phyloP scores from a whole-genome alignment of 2,329 filamentous ascomycete species.

The Phoma sp. region DNA sequence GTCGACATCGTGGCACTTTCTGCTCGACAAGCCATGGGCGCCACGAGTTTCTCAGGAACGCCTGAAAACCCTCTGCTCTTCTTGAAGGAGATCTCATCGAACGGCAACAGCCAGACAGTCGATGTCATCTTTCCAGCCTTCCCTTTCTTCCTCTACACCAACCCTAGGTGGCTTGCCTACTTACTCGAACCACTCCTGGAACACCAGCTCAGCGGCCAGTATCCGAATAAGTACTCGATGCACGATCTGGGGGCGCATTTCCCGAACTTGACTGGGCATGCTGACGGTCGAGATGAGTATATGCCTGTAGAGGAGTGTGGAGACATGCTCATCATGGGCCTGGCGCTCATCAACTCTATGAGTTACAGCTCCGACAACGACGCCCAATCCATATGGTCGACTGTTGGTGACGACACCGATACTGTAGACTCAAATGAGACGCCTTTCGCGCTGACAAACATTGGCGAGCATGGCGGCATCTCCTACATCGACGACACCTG shows the following conservation, averaged over 20 bases:
- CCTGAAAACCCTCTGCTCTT: slow-evolving; percentile 76
- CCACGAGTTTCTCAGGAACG: slow-evolving; percentile 75
- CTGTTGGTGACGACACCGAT: slow-evolving; percentile 45
- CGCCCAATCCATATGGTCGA: slow-evolving; percentile 65
- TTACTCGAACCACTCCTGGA: slow-evolving; percentile 80
- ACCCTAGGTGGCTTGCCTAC: slow-evolving; percentile 80
- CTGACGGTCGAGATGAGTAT: slow-evolving; percentile 72
- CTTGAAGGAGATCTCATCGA: slow-evolving; percentile 84
- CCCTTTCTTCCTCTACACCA: slow-evolving; percentile 86
- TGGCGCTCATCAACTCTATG: slow-evolving; percentile 78
- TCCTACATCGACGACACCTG: slow-evolving; percentile 67
- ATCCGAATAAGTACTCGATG: slow-evolving; percentile 82
- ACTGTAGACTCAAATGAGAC: slow-evolving; percentile 35
- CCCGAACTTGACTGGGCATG: slow-evolving; percentile 78
- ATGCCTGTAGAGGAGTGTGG: slow-evolving; percentile 82
- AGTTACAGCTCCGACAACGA: slow-evolving; percentile 64
- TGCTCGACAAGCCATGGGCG: slow-evolving; percentile 80
- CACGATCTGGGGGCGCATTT: slow-evolving; percentile 77
- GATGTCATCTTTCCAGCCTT: slow-evolving; percentile 88
- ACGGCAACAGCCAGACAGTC: slow-evolving; percentile 84
- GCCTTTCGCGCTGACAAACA: slow-evolving; percentile 57
- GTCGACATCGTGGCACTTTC: slow-evolving; percentile 79
- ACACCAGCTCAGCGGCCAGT: slow-evolving; percentile 81
- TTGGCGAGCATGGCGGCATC: slow-evolving; percentile 59
- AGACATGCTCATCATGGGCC: slow-evolving; percentile 82